These are phyloP conservation scores for Botryotinia narcissicola DNA, from an alignment of 2,329 filamentous ascomycete species.

Conservation along the genomic window DNA sequence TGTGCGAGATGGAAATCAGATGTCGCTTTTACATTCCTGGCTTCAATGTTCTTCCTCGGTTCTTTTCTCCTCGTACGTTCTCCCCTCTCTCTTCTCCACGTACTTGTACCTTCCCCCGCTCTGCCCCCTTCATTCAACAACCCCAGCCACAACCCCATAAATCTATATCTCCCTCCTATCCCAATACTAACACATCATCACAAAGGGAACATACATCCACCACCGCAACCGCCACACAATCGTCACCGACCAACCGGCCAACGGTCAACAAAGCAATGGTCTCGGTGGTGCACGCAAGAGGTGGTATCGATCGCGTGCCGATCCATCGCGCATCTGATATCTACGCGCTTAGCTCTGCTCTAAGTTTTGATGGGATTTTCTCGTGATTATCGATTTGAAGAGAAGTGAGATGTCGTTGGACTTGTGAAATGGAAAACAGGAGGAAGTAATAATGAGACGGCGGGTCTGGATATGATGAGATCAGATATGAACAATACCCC, in stretches of 20 bases:
- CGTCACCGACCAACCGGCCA: not conserved
- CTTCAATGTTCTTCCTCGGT: slow-evolving; percentile 30
- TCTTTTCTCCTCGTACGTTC: slow-evolving; percentile 27
- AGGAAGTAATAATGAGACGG: not conserved
- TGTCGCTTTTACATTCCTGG: slow-evolving; percentile 33
- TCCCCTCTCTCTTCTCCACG: slow-evolving; percentile 24
- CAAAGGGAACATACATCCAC: slow-evolving; percentile 21
- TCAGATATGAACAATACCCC: not conserved
- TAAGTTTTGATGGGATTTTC: not conserved
- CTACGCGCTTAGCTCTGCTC: not conserved
- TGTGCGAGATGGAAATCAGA: slow-evolving; percentile 69
- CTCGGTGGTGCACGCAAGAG: slow-evolving; percentile 9
- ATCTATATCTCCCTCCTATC: not conserved
- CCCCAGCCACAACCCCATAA: not conserved
- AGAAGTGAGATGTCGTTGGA: not conserved
- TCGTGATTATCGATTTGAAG: not conserved
- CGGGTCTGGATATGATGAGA: not conserved
- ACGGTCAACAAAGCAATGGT: not conserved
- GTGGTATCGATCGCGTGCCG: slow-evolving; percentile 21
- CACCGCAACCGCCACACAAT: slow-evolving; percentile 14
- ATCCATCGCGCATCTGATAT: not conserved
- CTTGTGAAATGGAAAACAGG: not conserved
- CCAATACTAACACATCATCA: not conserved
- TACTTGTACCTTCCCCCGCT: too few relatives aligned
- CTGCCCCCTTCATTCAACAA: slow-evolving; percentile 31